phyloP scores from a whole-genome alignment of 495 filamentous ascomycete species.

The Aspergillus saccharolyticus region DNA sequence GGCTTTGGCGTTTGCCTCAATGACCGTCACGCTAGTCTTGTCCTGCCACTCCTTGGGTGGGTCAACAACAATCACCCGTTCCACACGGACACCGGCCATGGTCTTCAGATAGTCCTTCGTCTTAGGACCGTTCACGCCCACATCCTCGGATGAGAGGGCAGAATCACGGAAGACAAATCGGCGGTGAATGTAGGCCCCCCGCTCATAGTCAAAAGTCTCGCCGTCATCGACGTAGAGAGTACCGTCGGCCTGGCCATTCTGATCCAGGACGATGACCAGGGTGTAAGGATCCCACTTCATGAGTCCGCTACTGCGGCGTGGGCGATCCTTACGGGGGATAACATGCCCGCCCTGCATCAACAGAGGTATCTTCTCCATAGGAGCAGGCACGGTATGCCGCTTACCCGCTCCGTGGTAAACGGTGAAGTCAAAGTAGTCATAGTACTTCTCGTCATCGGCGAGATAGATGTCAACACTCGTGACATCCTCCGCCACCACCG shows the following conservation, averaged over 20 bases:
- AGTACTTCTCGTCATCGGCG: conserved; percentile 81
- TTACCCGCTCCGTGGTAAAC: conserved; percentile 64
- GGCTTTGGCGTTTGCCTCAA: conserved; percentile 60
- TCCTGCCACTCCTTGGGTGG: conserved; percentile 67
- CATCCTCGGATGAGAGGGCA: conserved; percentile 46
- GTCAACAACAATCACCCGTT: conserved; percentile 77
- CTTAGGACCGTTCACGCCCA: conserved; percentile 51
- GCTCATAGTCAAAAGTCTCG: conserved; percentile 81
- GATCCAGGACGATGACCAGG: conserved; percentile 70
- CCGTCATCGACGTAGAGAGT: conserved; percentile 90
- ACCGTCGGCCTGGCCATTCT: conserved; percentile 69
- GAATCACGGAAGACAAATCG: conserved; percentile 59
- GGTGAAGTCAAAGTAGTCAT: conserved; percentile 86
- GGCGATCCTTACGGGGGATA: conserved; percentile 81
- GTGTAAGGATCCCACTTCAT: conserved; percentile 97
- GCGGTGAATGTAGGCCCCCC: conserved; percentile 81
- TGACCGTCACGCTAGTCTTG: conserved; percentile 62
- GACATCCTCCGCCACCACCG: conserved; percentile 70
- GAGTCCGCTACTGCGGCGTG: conserved; percentile 74
- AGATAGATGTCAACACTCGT: conserved; percentile 76
- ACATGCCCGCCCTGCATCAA: conserved; percentile 91
- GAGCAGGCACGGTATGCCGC: conserved; percentile 62
- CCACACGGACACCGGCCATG: conserved; percentile 72
- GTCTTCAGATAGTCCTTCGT: conserved; percentile 68
- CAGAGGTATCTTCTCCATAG: conserved; percentile 78